phyloP scores from a whole-genome alignment of 192 early-diverging fungal genomes.

The Podila horticola region DNA sequence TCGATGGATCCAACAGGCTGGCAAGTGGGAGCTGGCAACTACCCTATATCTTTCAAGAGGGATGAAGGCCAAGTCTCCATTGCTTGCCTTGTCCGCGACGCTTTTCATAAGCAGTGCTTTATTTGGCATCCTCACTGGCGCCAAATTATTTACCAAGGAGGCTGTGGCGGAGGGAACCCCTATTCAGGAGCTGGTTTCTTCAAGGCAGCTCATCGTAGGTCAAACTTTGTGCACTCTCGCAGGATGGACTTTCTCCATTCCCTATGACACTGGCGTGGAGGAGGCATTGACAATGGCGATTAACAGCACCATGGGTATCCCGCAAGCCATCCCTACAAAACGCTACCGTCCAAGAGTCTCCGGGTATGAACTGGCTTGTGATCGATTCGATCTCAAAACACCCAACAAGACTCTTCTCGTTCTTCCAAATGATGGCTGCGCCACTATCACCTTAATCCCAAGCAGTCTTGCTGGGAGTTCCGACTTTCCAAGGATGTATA shows the following conservation, averaged over 20 bases:
- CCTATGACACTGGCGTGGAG: neutral
- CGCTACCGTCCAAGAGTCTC: constrained; percentile 5
- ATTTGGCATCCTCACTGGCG: neutral
- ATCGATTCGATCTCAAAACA: neutral
- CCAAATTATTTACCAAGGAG: neutral
- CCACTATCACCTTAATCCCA: neutral
- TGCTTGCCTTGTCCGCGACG: neutral
- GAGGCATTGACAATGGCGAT: constrained; percentile 3
- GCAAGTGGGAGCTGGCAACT: neutral
- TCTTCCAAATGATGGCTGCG: neutral
- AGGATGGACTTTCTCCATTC: constrained; percentile 1
- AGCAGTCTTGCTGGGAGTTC: too few relatives aligned
- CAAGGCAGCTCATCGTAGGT: constrained; percentile 1
- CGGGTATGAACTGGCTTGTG: neutral
- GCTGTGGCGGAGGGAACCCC: neutral
- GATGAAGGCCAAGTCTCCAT: neutral
- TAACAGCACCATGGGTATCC: neutral
- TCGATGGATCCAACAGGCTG: constrained; percentile 12
- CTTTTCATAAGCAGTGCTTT: neutral
- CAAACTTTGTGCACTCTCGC: too few relatives aligned
- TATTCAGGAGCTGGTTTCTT: neutral
- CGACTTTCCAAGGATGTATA: neutral
- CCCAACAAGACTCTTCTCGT: neutral
- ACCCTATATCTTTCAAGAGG: neutral
- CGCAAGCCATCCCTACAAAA: neutral